A percentile compares a stretch with the other conserved stretches of the same genome.
Evolutionary conservation across 2,329 filamentous ascomycete species (phyloP).

Genomic region (Alternaria atra): DNA sequence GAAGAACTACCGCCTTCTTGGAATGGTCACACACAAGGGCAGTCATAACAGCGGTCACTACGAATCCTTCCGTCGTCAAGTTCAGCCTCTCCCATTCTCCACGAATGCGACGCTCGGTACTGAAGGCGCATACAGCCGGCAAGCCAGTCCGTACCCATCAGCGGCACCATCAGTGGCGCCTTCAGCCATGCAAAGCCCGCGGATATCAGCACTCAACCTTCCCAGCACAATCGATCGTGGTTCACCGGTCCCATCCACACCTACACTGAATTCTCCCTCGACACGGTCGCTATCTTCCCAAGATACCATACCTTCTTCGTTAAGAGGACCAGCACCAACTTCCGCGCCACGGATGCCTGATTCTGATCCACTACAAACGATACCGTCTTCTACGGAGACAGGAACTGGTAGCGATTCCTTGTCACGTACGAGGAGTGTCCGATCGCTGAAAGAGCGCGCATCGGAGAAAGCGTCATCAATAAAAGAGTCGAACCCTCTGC

Average conservation of each 20-base stretch:
- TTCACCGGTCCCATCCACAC: conserved; percentile 37
- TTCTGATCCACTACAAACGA: conserved; percentile 28
- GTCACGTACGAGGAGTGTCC: conserved; percentile 37
- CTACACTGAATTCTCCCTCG: conserved; percentile 43
- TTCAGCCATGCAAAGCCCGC: conserved; percentile 60
- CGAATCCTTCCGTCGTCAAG: conserved; percentile 91
- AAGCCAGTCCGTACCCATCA: conserved; percentile 61
- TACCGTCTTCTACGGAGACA: conserved; percentile 21
- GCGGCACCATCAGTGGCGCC: conserved; percentile 43
- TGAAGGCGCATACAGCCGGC: conserved; percentile 74
- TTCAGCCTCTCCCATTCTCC: conserved; percentile 78
- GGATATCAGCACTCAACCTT: conserved; percentile 50
- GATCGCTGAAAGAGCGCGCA: conserved; percentile 47
- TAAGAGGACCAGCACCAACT: conserved; percentile 39
- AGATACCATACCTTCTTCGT: conserved; percentile 36
- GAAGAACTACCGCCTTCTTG: conserved; percentile 83
- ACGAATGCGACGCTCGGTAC: conserved; percentile 82
- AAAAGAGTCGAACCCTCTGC: conserved; percentile 55
- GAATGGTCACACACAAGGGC: conserved; percentile 91
- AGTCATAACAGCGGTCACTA: conserved; percentile 97
- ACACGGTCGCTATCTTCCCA: conserved; percentile 46
- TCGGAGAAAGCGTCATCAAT: conserved; percentile 51
- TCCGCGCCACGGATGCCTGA: conserved; percentile 44
- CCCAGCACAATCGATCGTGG: conserved; percentile 29
- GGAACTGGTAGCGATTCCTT: conserved; percentile 26